Evolutionary conservation across 2,329 filamentous ascomycete species (phyloP).

Genomic region (Fusarium sp.): DNA sequence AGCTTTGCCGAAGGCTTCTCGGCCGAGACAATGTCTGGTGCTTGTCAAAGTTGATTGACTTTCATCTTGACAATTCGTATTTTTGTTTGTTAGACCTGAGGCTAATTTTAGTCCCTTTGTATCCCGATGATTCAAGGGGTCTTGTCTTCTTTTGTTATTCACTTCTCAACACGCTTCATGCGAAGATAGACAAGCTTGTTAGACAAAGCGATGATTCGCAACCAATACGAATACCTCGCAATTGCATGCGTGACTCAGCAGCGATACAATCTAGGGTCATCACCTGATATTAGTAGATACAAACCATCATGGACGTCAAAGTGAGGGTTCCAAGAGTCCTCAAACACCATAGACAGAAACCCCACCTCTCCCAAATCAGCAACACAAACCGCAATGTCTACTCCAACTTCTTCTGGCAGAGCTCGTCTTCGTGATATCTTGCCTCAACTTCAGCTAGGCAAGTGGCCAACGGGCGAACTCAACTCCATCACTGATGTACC

Average conservation of each 20-base stretch:
- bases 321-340: neutral
- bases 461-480: constrained; percentile 53
- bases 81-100: neutral
- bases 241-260: constrained; percentile 1
- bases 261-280: neutral
- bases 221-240: neutral
- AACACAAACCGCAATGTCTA: neutral
- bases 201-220: neutral
- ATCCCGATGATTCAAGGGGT: neutral
- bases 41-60: neutral
- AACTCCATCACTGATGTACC: constrained; percentile 62
- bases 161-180: neutral
- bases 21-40: constrained; percentile 1
- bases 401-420: neutral
- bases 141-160: neutral
- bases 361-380: neutral
- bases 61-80: neutral
- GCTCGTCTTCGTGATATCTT: constrained; percentile 54
- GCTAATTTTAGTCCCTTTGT: neutral
- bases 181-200: neutral
- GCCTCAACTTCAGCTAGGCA: constrained; percentile 54
- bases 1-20: neutral
- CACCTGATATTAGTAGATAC: neutral
- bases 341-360: neutral
- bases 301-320: neutral